Evolutionary conservation across 257 asterid genomes (phyloP).

Genomic region (Solanum chilense): DNA sequence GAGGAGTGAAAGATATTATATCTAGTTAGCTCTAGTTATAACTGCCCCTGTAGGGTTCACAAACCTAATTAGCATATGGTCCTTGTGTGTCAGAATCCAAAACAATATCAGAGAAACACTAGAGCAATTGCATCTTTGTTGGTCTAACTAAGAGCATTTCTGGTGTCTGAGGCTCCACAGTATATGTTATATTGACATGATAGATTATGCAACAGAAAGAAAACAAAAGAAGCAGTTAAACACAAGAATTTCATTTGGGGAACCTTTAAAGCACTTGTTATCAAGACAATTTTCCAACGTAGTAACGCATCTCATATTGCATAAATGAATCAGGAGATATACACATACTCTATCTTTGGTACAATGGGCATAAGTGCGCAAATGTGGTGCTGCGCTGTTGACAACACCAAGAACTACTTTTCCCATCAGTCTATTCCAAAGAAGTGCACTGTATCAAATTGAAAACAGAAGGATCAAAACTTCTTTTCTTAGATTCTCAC

Average conservation of each 20-base stretch:
- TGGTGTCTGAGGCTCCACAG: background rate
- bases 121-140: background rate
- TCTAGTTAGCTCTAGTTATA: background rate
- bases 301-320: background rate
- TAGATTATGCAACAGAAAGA: background rate
- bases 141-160: background rate
- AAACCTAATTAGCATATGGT: background rate
- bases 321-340: background rate
- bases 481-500: background rate
- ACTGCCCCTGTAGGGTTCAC: background rate
- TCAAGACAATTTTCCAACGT: background rate
- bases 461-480: background rate
- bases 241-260: background rate
- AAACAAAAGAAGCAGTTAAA: background rate
- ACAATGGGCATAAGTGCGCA: conserved; percentile 87
- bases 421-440: conserved; percentile 97
- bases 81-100: background rate
- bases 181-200: background rate
- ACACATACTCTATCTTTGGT: conserved; percentile 53
- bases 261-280: background rate
- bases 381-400: conserved; percentile 34
- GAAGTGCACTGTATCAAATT: conserved; percentile 51
- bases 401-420: conserved; percentile 52
- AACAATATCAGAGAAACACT: background rate
- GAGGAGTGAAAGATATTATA: background rate